These are phyloP conservation scores for Candida broadrunensis DNA, from an alignment of 805 yeast species.

Conservation along the genomic window DNA sequence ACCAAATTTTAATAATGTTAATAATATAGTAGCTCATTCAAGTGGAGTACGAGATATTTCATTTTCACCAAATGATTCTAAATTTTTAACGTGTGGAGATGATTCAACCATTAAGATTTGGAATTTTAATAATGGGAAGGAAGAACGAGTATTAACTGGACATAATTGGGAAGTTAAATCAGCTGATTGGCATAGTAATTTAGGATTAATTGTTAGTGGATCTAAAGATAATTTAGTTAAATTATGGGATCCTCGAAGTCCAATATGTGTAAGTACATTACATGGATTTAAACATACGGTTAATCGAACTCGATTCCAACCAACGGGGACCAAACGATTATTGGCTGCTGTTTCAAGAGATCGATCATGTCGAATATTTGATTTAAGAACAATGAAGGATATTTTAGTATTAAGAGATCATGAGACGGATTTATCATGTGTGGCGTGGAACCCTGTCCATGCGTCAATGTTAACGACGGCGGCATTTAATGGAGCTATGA, in stretches of 20 bases:
- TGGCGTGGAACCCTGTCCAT: conserved; percentile 93
- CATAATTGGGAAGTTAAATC: conserved; percentile 99
- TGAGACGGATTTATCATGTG: conserved; percentile 79
- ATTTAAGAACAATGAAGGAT: conserved; percentile 81
- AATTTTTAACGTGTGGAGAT: conserved; percentile 92
- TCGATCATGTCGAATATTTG: conserved; percentile 83
- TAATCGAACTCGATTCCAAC: conserved; percentile 82
- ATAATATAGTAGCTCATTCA: conserved; percentile 68
- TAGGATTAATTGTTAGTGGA: conserved; percentile 87
- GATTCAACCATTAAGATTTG: conserved; percentile 88
- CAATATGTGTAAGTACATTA: conserved; percentile 70
- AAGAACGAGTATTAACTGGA: conserved; percentile 77
- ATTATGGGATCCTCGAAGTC: conserved; percentile 93
- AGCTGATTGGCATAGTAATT: conserved; percentile 92
- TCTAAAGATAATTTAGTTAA: conserved; percentile 93
- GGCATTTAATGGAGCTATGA: conserved; percentile 83
- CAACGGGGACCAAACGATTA: conserved; percentile 66
- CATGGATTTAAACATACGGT: conserved; percentile 95
- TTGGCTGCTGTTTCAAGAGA: conserved; percentile 89
- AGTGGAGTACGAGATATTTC: conserved; percentile 85
- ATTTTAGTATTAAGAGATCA: conserved; percentile 69
- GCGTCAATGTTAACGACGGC: conserved; percentile 78
- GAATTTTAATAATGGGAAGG: conserved; percentile 87
- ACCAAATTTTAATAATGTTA: conserved; percentile 95
- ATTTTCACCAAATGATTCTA: conserved; percentile 86